Evolutionary conservation across 2,329 filamentous ascomycete genomes (phyloP), one percentile per base, ranked within the genome.

Genomic region (Verruconis gallopava): DNA sequence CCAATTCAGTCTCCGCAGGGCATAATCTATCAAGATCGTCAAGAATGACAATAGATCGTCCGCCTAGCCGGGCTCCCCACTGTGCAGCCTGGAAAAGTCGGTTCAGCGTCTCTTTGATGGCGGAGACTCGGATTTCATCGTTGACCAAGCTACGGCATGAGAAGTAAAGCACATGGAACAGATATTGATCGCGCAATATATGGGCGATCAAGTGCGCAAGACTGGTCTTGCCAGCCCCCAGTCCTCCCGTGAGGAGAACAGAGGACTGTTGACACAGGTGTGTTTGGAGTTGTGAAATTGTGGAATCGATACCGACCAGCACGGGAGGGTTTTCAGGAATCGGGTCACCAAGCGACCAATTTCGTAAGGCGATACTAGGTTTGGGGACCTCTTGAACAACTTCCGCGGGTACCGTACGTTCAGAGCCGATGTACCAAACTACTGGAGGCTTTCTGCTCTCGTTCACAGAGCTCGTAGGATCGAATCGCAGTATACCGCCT

Each of bases 1-100:
- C 85, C 11, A 98, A 70, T 58, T 98, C 91, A 0, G 88, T 95
- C 61, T 98, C 93, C 1, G 79, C 81, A 0, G 91, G 89, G 55
- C 89, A 96, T 1, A 98, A 69, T 53, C 85, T 85, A 60, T 98
- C 91, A 4, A 98, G 64, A 53, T 98, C 91, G 54, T 98, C 91
- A 2, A 98, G 68, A 38, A 98, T 76, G 15, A 98, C 83, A 2
- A 96, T 58, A 0, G 88, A 75, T 47, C 77, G 79, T 3, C 91
- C 91, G 17, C 86, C 88, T 1, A 91, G 71, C 46, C 89, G 74
- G 25, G 89, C 85, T 28, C 85, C 86, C 91, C 91, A 98, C 33
- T 83, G 81, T 3, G 91, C 91, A 15, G 77, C 73, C 68, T 91
- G 85, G 57, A 98, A 96, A 2, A 93, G 62, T 13, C 85, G 75